Evolutionary conservation across 306 rosid genomes (phyloP), one percentile per base, ranked within the genome.

Genomic region (Castanea sativa): DNA sequence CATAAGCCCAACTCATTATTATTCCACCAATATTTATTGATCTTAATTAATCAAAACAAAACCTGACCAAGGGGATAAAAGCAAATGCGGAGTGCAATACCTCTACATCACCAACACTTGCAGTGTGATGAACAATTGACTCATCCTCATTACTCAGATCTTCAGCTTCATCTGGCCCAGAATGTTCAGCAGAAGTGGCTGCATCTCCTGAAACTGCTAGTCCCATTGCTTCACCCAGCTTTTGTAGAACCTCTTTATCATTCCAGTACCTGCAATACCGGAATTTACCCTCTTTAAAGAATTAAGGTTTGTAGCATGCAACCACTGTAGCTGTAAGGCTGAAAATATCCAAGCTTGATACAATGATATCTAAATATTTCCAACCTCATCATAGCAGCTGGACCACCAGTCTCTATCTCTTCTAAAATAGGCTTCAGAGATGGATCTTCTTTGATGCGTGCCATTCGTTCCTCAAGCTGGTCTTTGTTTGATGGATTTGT

Each of bases 381-480:
- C 78, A 73, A 96, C 99, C 92, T 96, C 99, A 96, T 93, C 99
- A 96, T 96, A 69, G 98, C 97, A 82, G 97, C 90, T 35, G 97
- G 98, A 77, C 99, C 99, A 71, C 98, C 99, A 27, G 82, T 84
- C 85, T 96, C 99, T 84, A 96, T 96, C 86, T 96, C 98, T 30
- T 96, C 99, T 81, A 96, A 87, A 82, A 96, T 93, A 79, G 91
- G 97, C 86, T 93, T 96, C 89, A 96, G 79, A 55, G 99, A 96
- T 63, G 99, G 99, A 81, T 96, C 99, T 43, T 96, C 99, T 85
- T 91, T 96, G 55, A 96, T 89, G 73, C 91, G 94, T 55, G 98
- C 85, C 97, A 96, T 96, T 81, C 99, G 94, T 83, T 93, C 98
- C 85, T 96, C 99, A 82, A 96, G 92, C 87, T 96, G 96, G 55